Percentiles rank a stretch among this genome's conserved stretches.
phyloP scores from a whole-genome alignment of 2,329 filamentous ascomycete species.

The Hypoxylon sp. region DNA sequence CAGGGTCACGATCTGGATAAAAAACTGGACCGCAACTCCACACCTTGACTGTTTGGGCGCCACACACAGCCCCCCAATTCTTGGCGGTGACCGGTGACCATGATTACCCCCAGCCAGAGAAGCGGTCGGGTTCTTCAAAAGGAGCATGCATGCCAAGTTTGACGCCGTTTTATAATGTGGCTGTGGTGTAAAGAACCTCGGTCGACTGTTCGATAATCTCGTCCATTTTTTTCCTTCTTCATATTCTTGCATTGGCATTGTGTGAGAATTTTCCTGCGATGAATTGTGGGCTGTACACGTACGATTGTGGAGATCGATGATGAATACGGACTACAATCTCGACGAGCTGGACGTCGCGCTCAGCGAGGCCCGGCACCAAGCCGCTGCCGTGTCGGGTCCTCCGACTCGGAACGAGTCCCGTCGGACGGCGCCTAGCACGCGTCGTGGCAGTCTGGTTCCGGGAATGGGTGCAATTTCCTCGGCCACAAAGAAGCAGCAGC shows the following conservation, averaged over 20 bases:
- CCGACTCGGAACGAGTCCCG: constrained; percentile 39
- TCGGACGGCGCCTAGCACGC: constrained; percentile 47
- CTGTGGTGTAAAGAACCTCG: constrained; percentile 15
- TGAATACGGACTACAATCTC: constrained; percentile 51
- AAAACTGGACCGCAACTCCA: constrained; percentile 41
- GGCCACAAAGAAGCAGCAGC: constrained; percentile 29
- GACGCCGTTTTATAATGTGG: constrained; percentile 7
- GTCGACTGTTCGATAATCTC: constrained; percentile 11
- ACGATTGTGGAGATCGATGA: constrained; percentile 28
- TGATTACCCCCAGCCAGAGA: constrained; percentile 12
- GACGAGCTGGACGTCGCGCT: constrained; percentile 51
- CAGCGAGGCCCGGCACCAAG: constrained; percentile 47
- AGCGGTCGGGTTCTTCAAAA: constrained; percentile 5
- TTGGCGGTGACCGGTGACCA: constrained; percentile 36
- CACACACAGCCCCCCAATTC: constrained; percentile 36
- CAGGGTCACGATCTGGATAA: constrained; percentile 18
- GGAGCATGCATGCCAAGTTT: not conserved
- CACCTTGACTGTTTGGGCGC: constrained; percentile 32
- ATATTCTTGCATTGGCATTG: constrained; percentile 7
- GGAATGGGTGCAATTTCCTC: constrained; percentile 28
- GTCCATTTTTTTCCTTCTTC: constrained; percentile 6
- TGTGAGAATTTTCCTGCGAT: constrained; percentile 18
- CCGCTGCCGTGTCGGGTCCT: constrained; percentile 41
- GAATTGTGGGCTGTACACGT: constrained; percentile 33
- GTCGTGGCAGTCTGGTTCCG: constrained; percentile 50